Conservation (phyloP, 805 yeast genomes). For the Yarrowia hollandica region DNA sequence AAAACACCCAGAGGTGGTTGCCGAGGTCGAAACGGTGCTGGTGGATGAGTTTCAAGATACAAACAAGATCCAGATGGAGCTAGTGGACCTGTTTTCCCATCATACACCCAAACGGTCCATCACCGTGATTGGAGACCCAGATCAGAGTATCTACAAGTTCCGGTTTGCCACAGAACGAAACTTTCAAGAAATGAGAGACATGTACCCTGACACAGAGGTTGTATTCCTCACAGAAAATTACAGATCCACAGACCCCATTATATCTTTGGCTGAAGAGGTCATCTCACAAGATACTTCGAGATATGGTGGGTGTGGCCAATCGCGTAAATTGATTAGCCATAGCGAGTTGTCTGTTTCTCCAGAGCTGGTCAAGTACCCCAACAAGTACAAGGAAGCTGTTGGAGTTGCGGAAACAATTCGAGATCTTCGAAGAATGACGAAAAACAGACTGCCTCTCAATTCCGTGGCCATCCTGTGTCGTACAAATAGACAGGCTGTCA, state of each 20-base stretch:
- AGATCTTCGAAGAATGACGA: constrained; percentile 49
- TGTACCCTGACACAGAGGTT: constrained; percentile 39
- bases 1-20: constrained; percentile 48
- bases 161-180: constrained; percentile 74
- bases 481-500: constrained; percentile 59
- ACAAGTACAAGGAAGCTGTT: constrained; percentile 56
- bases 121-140: constrained; percentile 95
- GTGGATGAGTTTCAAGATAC: constrained; percentile 97
- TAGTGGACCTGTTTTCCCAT: constrained; percentile 57
- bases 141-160: constrained; percentile 90
- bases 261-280: constrained; percentile 61
- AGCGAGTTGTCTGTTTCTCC: constrained; percentile 35
- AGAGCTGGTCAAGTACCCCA: constrained; percentile 43
- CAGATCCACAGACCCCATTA: constrained; percentile 70
- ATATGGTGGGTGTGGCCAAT: constrained; percentile 28
- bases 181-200: constrained; percentile 56
- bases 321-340: constrained; percentile 12
- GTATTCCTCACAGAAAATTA: constrained; percentile 68
- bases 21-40: constrained; percentile 63
- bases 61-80: constrained; percentile 67
- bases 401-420: constrained; percentile 58
- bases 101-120: constrained; percentile 40
- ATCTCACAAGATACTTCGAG: constrained; percentile 57
- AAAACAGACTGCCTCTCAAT: constrained; percentile 47
- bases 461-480: constrained; percentile 76